A percentile compares a stretch with the other conserved stretches of the same genome.
These are phyloP conservation scores for Ceratocystis smalleyi DNA, from an alignment of 2,329 filamentous ascomycete species.

Conservation along the genomic window DNA sequence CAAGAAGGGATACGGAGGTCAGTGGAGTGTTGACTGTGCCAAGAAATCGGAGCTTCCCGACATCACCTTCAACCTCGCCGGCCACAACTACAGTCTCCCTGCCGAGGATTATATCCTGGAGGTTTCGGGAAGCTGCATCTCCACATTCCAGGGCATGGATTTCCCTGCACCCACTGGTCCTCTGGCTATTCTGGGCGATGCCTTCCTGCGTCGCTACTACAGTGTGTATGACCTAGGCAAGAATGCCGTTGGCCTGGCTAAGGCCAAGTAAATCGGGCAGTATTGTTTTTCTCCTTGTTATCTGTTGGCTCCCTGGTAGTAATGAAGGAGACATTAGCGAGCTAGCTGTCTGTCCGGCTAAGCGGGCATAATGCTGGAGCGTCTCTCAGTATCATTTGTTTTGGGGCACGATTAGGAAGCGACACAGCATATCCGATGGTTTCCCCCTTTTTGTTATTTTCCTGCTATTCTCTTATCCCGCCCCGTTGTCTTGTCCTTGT, in stretches of 20 bases:
- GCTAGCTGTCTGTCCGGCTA: background rate
- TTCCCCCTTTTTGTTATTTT: background rate
- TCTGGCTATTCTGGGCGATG: constrained; percentile 85
- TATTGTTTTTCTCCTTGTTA: background rate
- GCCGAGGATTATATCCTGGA: constrained; percentile 92
- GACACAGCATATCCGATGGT: background rate
- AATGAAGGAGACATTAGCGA: background rate
- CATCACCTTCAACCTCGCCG: constrained; percentile 75
- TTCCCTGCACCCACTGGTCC: constrained; percentile 76
- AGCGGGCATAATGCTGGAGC: background rate
- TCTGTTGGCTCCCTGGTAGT: background rate
- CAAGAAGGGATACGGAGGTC: constrained; percentile 93
- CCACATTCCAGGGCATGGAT: constrained; percentile 94
- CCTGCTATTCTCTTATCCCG: background rate
- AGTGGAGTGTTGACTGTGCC: constrained; percentile 84
- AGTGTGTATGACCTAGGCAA: constrained; percentile 92
- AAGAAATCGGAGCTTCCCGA: constrained; percentile 76
- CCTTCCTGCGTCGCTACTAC: constrained; percentile 74
- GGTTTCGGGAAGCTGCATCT: constrained; percentile 89
- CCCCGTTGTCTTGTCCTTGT: background rate
- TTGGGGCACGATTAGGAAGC: background rate
- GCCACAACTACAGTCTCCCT: constrained; percentile 82
- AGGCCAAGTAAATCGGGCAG: constrained; percentile 43
- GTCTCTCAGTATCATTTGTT: background rate
- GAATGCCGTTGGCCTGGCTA: constrained; percentile 75